Conservation (phyloP, 2,329 filamentous ascomycete species). For the Pseudonectria foliicola region DNA sequence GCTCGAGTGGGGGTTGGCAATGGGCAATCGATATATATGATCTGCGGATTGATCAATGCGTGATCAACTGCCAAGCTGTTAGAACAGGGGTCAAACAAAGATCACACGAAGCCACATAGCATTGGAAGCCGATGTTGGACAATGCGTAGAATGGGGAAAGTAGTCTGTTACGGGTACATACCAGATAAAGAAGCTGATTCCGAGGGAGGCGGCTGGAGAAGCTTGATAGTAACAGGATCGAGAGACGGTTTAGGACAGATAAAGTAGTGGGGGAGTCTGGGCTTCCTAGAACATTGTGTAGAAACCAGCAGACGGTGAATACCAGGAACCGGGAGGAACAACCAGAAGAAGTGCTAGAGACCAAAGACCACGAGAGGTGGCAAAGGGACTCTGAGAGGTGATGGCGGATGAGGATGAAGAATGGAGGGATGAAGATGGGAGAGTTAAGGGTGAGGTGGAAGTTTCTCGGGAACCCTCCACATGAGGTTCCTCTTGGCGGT, state of each 20-base stretch:
- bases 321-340: constrained; percentile 34
- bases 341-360: constrained; percentile 33
- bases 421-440: constrained; percentile 17
- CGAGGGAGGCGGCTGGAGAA: background rate
- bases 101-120: constrained; percentile 5
- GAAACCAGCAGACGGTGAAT: constrained; percentile 26
- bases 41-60: background rate
- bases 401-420: constrained; percentile 16
- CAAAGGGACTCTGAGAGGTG: constrained; percentile 15
- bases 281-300: constrained; percentile 34
- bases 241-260: constrained; percentile 15
- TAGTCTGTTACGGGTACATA: constrained; percentile 8
- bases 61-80: constrained; percentile 3
- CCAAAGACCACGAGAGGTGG: constrained; percentile 18
- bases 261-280: constrained; percentile 19
- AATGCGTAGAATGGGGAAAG: constrained; percentile 11
- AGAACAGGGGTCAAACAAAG: constrained; percentile 4
- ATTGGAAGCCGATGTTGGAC: too few species aligned
- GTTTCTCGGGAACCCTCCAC: constrained; percentile 29
- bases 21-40: constrained; percentile 3
- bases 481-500: constrained; percentile 13
- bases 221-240: constrained; percentile 12
- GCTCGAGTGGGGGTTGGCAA: constrained; percentile 9
- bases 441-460: constrained; percentile 36
- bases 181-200: background rate